These are phyloP conservation scores for Vitis riparia DNA, from an alignment of 164 flowering plant species.

Conservation along the genomic window DNA sequence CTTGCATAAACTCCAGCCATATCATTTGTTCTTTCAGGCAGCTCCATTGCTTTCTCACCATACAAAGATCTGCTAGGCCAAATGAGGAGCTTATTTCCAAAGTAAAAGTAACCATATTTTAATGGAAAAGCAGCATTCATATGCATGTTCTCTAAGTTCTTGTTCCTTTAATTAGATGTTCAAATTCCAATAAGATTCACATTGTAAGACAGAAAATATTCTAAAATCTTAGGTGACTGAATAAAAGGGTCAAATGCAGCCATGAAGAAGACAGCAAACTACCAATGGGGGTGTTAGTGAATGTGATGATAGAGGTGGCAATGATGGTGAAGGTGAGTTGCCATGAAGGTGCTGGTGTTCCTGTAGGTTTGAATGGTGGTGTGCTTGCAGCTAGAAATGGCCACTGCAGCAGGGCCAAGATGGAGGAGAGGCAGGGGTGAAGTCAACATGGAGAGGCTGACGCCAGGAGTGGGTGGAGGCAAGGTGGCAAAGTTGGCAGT, in stretches of 20 bases:
- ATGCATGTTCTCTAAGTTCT: background rate
- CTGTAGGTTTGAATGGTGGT: background rate
- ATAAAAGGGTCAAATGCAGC: background rate
- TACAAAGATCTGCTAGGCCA: slow-evolving; percentile 45
- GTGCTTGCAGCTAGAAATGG: background rate
- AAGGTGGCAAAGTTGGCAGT: too few relatives aligned
- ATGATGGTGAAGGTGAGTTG: background rate
- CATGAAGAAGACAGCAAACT: background rate
- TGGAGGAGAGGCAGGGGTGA: too few relatives aligned
- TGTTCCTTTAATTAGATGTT: background rate
- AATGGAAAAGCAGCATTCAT: background rate
- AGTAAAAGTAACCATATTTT: background rate
- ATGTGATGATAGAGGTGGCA: background rate
- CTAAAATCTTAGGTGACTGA: background rate
- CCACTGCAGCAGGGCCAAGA: too few relatives aligned
- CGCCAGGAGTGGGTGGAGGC: too few relatives aligned
- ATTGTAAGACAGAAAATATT: too few relatives aligned
- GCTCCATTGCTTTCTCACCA: slow-evolving; percentile 62
- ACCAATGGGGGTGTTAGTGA: background rate
- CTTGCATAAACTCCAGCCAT: slow-evolving; percentile 70
- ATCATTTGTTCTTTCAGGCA: slow-evolving; percentile 84
- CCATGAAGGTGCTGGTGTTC: background rate
- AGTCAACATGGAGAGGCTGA: too few relatives aligned
- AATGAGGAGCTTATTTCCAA: background rate
- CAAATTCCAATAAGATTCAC: background rate